These are phyloP conservation scores for Vaccinium corymbosum DNA, from an alignment of 148 eudicot species.

Conservation along the genomic window DNA sequence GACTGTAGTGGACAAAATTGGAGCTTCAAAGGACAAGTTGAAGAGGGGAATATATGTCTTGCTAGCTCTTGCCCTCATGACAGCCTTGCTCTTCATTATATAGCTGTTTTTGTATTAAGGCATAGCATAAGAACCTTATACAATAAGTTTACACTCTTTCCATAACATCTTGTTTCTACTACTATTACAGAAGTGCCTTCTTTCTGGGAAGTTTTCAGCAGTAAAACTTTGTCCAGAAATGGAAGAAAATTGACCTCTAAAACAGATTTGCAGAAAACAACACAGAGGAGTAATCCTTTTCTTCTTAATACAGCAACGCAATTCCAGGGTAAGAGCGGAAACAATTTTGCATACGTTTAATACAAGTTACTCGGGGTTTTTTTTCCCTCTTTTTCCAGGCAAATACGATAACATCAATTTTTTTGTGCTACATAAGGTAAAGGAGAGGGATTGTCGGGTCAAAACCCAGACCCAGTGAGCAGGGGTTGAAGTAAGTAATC, in stretches of 20 bases:
- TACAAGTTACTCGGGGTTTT: neutral
- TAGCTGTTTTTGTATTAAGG: constrained; percentile 1
- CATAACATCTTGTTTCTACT: neutral
- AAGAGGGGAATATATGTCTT: constrained; percentile 22
- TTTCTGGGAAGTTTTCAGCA: neutral
- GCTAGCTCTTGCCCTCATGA: constrained; percentile 23
- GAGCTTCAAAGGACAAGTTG: constrained; percentile 19
- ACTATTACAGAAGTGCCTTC: neutral
- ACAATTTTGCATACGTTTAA: neutral
- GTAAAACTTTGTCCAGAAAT: neutral
- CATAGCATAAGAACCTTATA: neutral
- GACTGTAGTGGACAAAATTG: constrained; percentile 27
- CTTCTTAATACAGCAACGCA: neutral
- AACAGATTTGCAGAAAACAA: neutral
- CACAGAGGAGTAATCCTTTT: neutral
- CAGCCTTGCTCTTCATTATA: constrained; percentile 24
- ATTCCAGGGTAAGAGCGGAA: neutral
- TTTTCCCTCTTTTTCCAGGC: neutral
- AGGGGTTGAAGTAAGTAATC: neutral
- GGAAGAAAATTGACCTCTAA: neutral
- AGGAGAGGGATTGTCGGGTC: neutral
- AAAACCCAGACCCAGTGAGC: neutral
- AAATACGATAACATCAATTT: neutral
- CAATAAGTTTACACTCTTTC: neutral
- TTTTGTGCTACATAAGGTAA: neutral